Conservation (phyloP, 176 grass and related monocot species). For the Tuctoria greenei region DNA sequence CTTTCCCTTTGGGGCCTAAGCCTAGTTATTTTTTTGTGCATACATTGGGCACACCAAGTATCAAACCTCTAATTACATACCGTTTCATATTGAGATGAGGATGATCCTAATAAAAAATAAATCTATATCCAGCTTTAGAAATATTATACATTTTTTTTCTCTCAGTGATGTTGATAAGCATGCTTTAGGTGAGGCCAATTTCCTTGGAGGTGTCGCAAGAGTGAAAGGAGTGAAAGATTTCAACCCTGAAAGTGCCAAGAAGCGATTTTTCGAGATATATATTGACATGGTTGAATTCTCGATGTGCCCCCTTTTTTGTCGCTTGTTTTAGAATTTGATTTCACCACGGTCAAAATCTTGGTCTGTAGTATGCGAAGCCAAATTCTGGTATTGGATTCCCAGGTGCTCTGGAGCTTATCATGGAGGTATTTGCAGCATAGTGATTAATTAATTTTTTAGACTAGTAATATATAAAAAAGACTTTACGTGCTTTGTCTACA, state of each 20-base stretch:
- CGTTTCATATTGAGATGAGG: not conserved
- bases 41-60: not conserved
- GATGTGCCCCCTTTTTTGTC: not conserved
- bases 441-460: constrained; percentile 18
- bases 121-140: not conserved
- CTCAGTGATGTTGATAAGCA: constrained; percentile 13
- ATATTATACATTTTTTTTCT: constrained; percentile 13
- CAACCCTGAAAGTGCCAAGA: constrained; percentile 70
- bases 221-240: constrained; percentile 83
- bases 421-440: constrained; percentile 54
- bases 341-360: constrained; percentile 31
- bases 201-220: constrained; percentile 89
- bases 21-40: not conserved
- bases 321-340: constrained; percentile 19
- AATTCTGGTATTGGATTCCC: constrained; percentile 91
- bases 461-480: constrained; percentile 13
- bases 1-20: too few species aligned
- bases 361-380: constrained; percentile 85
- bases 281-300: constrained; percentile 67
- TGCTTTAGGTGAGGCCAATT: constrained; percentile 86
- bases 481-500: constrained; percentile 16
- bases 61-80: not conserved
- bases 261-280: constrained; percentile 88
- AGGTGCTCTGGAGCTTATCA: constrained; percentile 87
- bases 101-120: not conserved